These are phyloP conservation scores for Lachancea quebecensis DNA, from an alignment of 805 yeast genomes.

Conservation along the genomic window DNA sequence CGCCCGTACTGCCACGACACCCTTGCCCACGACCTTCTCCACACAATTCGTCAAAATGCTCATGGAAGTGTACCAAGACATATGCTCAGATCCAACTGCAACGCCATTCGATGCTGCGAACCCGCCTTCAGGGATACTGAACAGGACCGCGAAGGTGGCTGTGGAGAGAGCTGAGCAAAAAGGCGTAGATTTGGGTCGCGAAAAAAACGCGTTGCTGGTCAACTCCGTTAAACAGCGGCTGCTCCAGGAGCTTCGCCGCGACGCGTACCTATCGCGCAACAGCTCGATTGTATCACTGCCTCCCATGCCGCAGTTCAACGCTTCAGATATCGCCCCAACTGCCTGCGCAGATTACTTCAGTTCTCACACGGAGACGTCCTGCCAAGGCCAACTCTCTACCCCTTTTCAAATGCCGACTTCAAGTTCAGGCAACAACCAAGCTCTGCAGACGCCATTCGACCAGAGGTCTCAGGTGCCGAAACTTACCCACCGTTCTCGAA, in stretches of 20 bases:
- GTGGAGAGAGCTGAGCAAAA: slow-evolving; percentile 32
- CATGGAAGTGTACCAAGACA: slow-evolving; percentile 40
- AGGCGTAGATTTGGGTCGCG: slow-evolving; percentile 35
- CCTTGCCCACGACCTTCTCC: slow-evolving; percentile 19
- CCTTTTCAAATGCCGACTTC: slow-evolving; percentile 1
- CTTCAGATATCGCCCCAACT: not conserved
- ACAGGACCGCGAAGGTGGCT: slow-evolving; percentile 52
- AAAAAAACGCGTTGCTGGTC: slow-evolving; percentile 33
- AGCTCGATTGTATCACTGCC: slow-evolving; percentile 23
- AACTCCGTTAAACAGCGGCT: slow-evolving; percentile 35
- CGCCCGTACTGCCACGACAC: slow-evolving; percentile 5
- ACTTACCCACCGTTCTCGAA: slow-evolving; percentile 9
- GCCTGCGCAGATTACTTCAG: slow-evolving; percentile 5
- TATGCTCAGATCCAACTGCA: slow-evolving; percentile 49
- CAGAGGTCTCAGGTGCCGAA: slow-evolving; percentile 5
- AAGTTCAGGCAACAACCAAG: not conserved
- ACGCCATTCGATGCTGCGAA: slow-evolving; percentile 61
- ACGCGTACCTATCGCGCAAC: slow-evolving; percentile 25
- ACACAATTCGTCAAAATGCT: slow-evolving; percentile 40
- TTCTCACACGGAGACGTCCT: not conserved
- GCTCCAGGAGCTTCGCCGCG: slow-evolving; percentile 28
- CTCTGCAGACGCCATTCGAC: slow-evolving; percentile 6
- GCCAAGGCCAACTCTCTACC: slow-evolving; percentile 3
- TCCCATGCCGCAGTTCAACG: slow-evolving; percentile 11
- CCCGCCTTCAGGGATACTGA: slow-evolving; percentile 64